A percentile compares a stretch with the other conserved stretches of the same genome.
Conservation (phyloP, 257 asterid genomes). For the Nicotiana benthamiana region DNA sequence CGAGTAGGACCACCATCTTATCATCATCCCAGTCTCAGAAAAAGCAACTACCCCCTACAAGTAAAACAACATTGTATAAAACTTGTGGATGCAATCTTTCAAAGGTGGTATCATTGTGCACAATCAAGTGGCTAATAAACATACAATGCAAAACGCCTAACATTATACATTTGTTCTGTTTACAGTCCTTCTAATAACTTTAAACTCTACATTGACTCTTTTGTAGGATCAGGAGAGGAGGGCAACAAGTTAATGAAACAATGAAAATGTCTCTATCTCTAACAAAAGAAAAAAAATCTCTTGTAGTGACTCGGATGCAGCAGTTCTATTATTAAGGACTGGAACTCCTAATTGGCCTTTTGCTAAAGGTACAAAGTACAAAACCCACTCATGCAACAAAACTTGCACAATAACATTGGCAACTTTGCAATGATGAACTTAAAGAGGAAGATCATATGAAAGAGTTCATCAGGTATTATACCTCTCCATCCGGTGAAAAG, state of each 20-base stretch:
- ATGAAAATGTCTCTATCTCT: too few relatives aligned
- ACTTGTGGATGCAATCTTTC: not conserved
- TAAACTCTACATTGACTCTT: not conserved
- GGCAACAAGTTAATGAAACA: not conserved
- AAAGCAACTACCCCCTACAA: conserved; percentile 88
- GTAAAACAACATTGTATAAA: conserved; percentile 3
- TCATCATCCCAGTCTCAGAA: conserved; percentile 86
- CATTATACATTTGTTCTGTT: not conserved
- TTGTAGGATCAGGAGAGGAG: not conserved
- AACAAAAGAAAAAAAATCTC: not conserved
- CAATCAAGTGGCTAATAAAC: not conserved
- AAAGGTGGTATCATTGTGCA: not conserved
- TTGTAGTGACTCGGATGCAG: not conserved
- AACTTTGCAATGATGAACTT: not conserved
- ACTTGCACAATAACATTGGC: conserved; percentile 4
- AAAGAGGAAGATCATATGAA: conserved; percentile 7
- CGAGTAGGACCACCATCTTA: conserved; percentile 85
- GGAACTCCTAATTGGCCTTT: not conserved
- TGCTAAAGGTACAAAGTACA: not conserved
- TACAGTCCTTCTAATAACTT: not conserved
- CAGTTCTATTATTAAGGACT: not conserved
- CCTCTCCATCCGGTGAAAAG: conserved; percentile 99
- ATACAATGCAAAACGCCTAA: not conserved
- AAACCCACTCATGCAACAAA: conserved; percentile 1
- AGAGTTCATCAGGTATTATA: conserved; percentile 14